A percentile compares a stretch with the other conserved stretches of the same genome.
Conservation (phyloP, 805 yeast genomes). For the Candida patagonica region DNA sequence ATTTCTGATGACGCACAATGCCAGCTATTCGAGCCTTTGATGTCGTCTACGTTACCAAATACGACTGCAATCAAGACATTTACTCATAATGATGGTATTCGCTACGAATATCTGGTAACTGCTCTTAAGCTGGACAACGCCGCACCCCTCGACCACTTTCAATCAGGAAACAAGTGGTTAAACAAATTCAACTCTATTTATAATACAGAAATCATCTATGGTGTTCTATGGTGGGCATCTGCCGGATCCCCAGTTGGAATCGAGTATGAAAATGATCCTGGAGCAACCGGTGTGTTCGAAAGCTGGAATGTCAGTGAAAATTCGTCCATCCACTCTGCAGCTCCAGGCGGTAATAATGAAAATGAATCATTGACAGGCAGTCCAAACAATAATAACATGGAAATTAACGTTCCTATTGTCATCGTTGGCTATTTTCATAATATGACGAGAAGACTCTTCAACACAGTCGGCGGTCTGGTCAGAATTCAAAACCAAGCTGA, state of each 20-base stretch:
- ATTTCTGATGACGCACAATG: constrained; percentile 1
- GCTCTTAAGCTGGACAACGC: not conserved
- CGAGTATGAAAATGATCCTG: constrained; percentile 33
- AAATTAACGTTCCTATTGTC: constrained; percentile 14
- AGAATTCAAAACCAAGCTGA: constrained; percentile 1
- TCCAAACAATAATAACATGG: constrained; percentile 13
- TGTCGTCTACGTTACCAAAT: not conserved
- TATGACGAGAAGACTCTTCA: constrained; percentile 37
- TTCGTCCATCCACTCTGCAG: not conserved
- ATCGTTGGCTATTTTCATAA: constrained; percentile 46
- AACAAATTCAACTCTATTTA: constrained; percentile 4
- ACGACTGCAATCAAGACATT: not conserved
- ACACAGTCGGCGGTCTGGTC: constrained; percentile 26
- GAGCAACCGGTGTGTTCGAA: constrained; percentile 23
- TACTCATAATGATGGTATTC: not conserved
- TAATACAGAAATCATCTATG: constrained; percentile 23
- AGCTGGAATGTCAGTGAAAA: constrained; percentile 1
- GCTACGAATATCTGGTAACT: not conserved
- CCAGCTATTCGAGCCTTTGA: not conserved
- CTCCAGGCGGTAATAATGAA: constrained; percentile 8
- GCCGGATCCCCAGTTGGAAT: constrained; percentile 54
- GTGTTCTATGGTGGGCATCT: constrained; percentile 80
- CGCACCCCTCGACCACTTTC: not conserved
- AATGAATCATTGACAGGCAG: not conserved
- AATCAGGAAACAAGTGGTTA: not conserved